Base-by-base conservation (phyloP, 2,329 filamentous ascomycete genomes). In the Metarhizium rileyi region DNA sequence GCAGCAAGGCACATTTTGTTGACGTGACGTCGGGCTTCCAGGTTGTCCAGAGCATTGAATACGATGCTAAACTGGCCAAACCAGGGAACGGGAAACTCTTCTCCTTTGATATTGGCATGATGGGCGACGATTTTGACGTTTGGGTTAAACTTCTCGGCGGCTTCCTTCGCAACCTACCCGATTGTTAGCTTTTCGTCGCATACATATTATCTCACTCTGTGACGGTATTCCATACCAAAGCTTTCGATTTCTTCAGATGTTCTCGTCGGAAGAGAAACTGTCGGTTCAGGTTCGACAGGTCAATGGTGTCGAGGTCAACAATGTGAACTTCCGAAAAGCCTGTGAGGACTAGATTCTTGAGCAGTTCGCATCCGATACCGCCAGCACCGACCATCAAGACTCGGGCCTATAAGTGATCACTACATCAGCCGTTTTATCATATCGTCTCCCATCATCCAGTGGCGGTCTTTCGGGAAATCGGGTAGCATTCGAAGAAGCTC, bases 191-290 rank as follows among this genome's bases (percentile, higher is more conserved):
- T 30, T 44, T 30, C 22, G 22, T 33, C n/a, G 33, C 28, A 3
- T n/a, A n/a, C n/a, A n/a, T n/a, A n/a, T 30, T n/a, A 2, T 36
- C 18, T 36, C 16, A 7, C 22, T 9, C 0, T 9, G 12, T 2
- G 22, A 14, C 20, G 20, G 38, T n/a, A 8, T 6, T 36, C 70
- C 81, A 55, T 75, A 93, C 90, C 70, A 95, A 70, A 47, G 93
- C 90, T 66, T 98, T 98, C 1, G 91, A 82, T 67, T 95, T 95
- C 69, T 96, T 97, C 69, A 98, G 97, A 63, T 98, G 93, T 65
- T 97, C 90, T 61, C 91, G 86, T 53, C 90, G 81, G 68, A 98
- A 98, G 44, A 98, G 82, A 62, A 98, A 98, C 67, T 98, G 93
- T 49, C 93, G 87, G 61, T 98, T 98, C 46, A 98, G 78, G 64